A percentile compares a stretch with the other conserved stretches of the same genome.
Conservation (phyloP, 2,329 filamentous ascomycete species). For the Sporothrix variecibatus region DNA sequence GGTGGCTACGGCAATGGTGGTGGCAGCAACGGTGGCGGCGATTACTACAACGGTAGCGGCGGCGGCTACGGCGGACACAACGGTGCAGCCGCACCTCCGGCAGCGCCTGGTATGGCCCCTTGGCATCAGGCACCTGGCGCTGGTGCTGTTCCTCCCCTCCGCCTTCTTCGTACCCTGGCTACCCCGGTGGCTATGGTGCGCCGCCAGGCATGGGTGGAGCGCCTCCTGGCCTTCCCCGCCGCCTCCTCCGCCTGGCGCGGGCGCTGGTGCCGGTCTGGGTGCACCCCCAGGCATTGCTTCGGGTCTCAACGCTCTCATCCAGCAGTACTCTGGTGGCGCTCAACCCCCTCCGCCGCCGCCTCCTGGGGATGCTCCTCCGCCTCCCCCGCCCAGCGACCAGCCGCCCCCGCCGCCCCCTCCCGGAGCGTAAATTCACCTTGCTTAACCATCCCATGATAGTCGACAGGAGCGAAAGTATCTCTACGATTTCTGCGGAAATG, state of each 20-base stretch:
- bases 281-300: conserved; percentile 55
- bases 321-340: conserved; percentile 52
- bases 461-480: not conserved
- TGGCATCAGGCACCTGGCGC: conserved; percentile 43
- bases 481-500: not conserved
- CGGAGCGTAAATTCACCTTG: conserved; percentile 18
- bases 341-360: conserved; percentile 30
- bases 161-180: conserved; percentile 34
- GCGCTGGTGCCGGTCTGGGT: conserved; percentile 31
- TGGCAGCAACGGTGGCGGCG: not conserved
- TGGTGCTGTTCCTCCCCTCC: conserved; percentile 43
- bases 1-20: conserved; percentile 41
- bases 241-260: conserved; percentile 23
- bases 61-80: conserved; percentile 32
- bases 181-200: conserved; percentile 50
- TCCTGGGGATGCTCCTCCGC: conserved; percentile 38
- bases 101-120: conserved; percentile 60
- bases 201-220: conserved; percentile 50
- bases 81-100: conserved; percentile 36
- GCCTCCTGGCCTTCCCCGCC: conserved; percentile 31
- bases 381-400: conserved; percentile 42
- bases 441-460: not conserved
- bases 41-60: conserved; percentile 13
- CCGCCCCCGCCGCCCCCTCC: conserved; percentile 40
- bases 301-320: conserved; percentile 65